These are phyloP conservation scores for Backusella tarrabulga DNA, from an alignment of 192 early-diverging fungal genomes.

Conservation along the genomic window DNA sequence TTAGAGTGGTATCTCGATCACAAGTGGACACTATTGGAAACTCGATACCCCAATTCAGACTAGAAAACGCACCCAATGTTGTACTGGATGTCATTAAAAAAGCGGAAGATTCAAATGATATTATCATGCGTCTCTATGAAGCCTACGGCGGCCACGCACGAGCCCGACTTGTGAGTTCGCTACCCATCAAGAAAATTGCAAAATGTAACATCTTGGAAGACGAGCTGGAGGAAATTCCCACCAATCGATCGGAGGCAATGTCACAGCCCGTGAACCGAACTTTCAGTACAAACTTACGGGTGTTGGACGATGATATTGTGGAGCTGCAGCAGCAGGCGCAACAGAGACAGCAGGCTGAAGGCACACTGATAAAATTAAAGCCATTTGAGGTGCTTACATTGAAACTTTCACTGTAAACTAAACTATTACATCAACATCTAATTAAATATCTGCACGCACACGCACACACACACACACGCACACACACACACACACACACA, in stretches of 20 bases:
- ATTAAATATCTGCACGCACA: not conserved
- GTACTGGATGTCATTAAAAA: slow-evolving; percentile 91
- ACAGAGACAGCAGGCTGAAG: slow-evolving; percentile 27
- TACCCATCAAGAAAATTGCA: slow-evolving; percentile 48
- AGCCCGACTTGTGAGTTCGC: slow-evolving; percentile 41
- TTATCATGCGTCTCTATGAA: slow-evolving; percentile 90
- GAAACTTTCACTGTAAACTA: slow-evolving; percentile 33
- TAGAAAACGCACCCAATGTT: slow-evolving; percentile 62
- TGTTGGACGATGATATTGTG: slow-evolving; percentile 26
- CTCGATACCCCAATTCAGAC: slow-evolving; percentile 36
- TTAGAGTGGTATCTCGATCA: slow-evolving; percentile 23
- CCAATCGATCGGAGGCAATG: slow-evolving; percentile 22
- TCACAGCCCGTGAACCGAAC: slow-evolving; percentile 6
- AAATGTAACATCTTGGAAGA: slow-evolving; percentile 86
- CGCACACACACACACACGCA: not conserved
- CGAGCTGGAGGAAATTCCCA: slow-evolving; percentile 32
- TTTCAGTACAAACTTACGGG: slow-evolving; percentile 24
- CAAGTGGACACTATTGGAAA: not conserved
- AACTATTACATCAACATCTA: not conserved
- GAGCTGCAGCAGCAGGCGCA: slow-evolving; percentile 25
- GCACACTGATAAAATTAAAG: slow-evolving; percentile 45
- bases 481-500: not conserved
- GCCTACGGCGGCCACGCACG: slow-evolving; percentile 83
- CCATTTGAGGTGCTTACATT: slow-evolving; percentile 71
- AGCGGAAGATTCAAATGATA: slow-evolving; percentile 72